Evolutionary conservation across 2,329 filamentous ascomycete genomes (phyloP).

Genomic region (Sporothrix globosa): DNA sequence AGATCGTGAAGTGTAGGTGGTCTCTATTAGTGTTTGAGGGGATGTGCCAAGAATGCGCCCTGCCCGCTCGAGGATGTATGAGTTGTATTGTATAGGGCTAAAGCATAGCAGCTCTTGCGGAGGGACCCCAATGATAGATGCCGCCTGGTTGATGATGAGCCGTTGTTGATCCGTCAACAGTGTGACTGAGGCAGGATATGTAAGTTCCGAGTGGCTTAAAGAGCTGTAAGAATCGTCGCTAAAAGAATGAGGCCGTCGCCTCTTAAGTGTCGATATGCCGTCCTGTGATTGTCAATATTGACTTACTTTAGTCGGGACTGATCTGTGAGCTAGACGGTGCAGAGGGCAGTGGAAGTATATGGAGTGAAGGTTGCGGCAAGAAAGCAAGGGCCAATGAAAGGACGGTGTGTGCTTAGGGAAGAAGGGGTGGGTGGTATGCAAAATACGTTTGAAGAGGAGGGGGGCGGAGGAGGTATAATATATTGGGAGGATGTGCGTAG

Average conservation of each 20-base stretch:
- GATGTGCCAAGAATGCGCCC: slow-evolving; percentile 43
- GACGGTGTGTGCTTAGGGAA: not conserved
- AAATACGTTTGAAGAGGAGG: not conserved
- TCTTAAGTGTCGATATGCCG: slow-evolving; percentile 46
- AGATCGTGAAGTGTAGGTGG: slow-evolving; percentile 38
- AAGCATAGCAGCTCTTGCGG: slow-evolving; percentile 36
- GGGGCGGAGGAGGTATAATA: not conserved
- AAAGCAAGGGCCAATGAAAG: not conserved
- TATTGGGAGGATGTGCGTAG: slow-evolving; percentile 3
- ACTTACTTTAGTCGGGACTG: not conserved
- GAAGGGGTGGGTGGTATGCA: too few species aligned
- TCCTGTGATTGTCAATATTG: slow-evolving; percentile 31
- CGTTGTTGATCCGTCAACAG: slow-evolving; percentile 38
- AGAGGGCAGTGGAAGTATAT: too few species aligned
- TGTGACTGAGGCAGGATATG: not conserved
- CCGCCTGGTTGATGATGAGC: slow-evolving; percentile 39
- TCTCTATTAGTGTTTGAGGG: slow-evolving; percentile 40
- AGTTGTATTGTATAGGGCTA: slow-evolving; percentile 30
- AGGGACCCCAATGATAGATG: slow-evolving; percentile 36
- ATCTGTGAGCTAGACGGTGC: not conserved
- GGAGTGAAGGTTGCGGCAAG: not conserved
- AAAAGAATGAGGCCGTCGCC: slow-evolving; percentile 50
- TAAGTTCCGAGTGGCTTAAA: not conserved
- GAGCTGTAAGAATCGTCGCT: slow-evolving; percentile 39
- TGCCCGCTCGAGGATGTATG: slow-evolving; percentile 43